Evolutionary conservation across 331 rosid genomes (phyloP).

Genomic region (Phaseolus coccineus): DNA sequence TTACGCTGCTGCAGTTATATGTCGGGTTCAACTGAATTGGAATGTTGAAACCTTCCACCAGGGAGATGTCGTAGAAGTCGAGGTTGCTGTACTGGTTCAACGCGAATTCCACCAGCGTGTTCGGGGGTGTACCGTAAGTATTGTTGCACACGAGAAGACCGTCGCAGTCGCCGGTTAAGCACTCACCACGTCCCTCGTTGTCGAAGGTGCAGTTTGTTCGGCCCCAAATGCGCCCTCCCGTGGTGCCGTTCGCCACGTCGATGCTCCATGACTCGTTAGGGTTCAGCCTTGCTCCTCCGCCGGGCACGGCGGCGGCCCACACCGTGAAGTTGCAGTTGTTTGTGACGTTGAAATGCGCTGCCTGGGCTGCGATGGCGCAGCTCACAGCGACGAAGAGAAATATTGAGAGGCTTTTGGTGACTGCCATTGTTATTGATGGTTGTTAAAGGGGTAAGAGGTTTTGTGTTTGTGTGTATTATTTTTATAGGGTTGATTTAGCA

Average conservation of each 20-base stretch:
- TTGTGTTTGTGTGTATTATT: constrained; percentile 14
- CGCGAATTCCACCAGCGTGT: constrained; percentile 56
- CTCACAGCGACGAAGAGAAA: constrained; percentile 35
- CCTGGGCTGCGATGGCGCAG: constrained; percentile 42
- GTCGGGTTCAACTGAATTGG: constrained; percentile 53
- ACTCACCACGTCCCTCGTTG: constrained; percentile 46
- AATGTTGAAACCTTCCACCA: constrained; percentile 67
- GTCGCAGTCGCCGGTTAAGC: constrained; percentile 66
- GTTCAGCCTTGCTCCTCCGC: constrained; percentile 54
- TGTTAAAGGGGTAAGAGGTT: background rate
- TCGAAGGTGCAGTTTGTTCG: constrained; percentile 69
- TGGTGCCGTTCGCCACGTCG: constrained; percentile 36
- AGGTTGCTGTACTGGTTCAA: constrained; percentile 46
- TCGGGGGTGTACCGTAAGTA: constrained; percentile 50
- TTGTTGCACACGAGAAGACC: constrained; percentile 57
- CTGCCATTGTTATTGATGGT: constrained; percentile 19
- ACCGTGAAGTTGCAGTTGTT: constrained; percentile 53
- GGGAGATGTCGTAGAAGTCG: constrained; percentile 60
- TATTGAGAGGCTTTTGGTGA: constrained; percentile 18
- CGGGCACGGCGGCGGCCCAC: constrained; percentile 60
- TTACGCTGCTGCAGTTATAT: constrained; percentile 45
- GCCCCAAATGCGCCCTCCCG: constrained; percentile 59
- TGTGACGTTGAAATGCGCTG: constrained; percentile 48
- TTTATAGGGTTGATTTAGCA: background rate
- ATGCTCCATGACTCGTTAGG: constrained; percentile 46